Evolutionary conservation across 805 yeast genomes (phyloP), one percentile per base, ranked within the genome.

Genomic region (Wickerhamiella cacticola): DNA sequence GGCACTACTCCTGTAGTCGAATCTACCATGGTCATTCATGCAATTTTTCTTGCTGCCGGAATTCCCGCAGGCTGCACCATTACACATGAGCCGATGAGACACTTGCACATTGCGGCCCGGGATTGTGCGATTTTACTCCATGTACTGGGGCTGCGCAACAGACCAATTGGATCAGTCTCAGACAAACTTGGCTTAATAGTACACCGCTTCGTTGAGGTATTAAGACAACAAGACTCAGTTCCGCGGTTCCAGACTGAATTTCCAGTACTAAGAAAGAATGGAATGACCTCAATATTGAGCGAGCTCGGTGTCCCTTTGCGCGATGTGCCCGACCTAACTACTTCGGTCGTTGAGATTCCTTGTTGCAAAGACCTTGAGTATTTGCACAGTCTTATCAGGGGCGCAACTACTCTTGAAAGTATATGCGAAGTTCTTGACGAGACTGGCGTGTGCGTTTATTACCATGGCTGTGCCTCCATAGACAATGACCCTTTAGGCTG

Each of bases 1-100:
- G 39, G 39, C 28, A 33, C 26, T 16, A 24, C 25, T 3, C 24
- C 29, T 4, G 26, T 33, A 2, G 40, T 43, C 3, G 31, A 31
- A 22, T 33, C 46, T 3, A 43, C 46, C 5, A 23, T 43, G 31
- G 39, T 33, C 3, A 40, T 25, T 19, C 46, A 43, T 19, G 38
- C 40, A 9, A 43, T 43, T 3, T 43, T 34, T 16, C 24, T 31
- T n/a, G 46, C 39, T 16, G 38, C 46, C 12, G 46, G 46, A 10
- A 16, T 31, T 9, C 46, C 46, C 2, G 46, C 46, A 1, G 46
- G 46, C 18, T 31, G 22, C 10, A 16, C 31, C n/a, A 24, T 33
- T 10, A 22, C 23, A 5, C 13, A 18, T 10, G 23, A 31, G 15
- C 8, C 15, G 12, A 13, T 43, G 15, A 13, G 22, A 24, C 39